Evolutionary conservation across 345 rosid genomes (phyloP), one percentile per base, ranked within the genome.

Genomic region (Salix arbutifolia): DNA sequence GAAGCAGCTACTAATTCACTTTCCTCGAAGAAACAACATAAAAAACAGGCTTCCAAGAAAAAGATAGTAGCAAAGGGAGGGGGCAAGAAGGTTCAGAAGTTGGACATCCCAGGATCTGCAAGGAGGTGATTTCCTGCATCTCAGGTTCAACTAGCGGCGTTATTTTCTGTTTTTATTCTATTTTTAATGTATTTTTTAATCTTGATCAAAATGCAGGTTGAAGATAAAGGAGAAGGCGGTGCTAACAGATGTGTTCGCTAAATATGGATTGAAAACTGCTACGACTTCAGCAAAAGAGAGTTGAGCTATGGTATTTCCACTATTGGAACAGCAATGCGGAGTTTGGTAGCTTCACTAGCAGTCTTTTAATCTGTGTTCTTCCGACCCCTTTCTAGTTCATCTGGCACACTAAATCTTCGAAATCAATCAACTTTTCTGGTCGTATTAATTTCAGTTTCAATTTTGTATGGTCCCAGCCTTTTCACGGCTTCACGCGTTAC

Each of bases 161-260:
- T 14, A 50, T 58, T 74, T 52, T 53, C 28, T 76, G 48, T 61
- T 46, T 65, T 61, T 62, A 30, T 21, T 21, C 2, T 33, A n/a
- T 31, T 58, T 66, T 26, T 62, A 11, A 52, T 16, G 0, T 40
- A 31, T 40, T 8, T 74, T 40, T 58, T 33, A 13, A 8, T 30
- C 44, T 28, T 73, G 71, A 50, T 17, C 2, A 11, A 69, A 46
- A 64, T 77, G 83, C 92, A 95, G 96, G 83, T 83, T 95, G 83
- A 90, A 85, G 86, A 70, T 90, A 76, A 89, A 85, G 87, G 99
- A 95, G 88, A 91, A 90, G 86, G 86, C 93, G 40, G 74, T 87
- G 72, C 86, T 95, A 71, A 87, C 87, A 0, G 89, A 87, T 0
- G 97, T 91, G 38, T 86, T 93, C 75, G 75, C 87, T 48, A 95